Base-by-base conservation (phyloP, 2,329 filamentous ascomycete species). In the Xylariaceae sp. region DNA sequence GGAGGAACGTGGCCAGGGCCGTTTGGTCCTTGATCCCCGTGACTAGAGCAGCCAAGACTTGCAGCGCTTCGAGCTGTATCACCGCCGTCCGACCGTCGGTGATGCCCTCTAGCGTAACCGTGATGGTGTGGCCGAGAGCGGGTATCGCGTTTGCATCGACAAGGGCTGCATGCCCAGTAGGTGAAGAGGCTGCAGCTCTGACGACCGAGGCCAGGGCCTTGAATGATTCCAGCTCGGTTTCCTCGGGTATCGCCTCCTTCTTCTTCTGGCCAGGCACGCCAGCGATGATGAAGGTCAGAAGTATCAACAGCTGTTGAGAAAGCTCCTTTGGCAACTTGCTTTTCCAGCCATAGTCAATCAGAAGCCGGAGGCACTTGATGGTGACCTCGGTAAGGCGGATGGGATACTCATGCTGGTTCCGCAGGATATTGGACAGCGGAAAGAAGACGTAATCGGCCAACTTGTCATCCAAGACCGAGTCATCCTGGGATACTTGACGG, bases 401-500 rank as follows among this genome's bases (percentile, higher is more conserved):
- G 1, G 89, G 81, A 38, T 89, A 78, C 33, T 74, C 71, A 46
- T 84, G 77, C 50, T 86, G 83, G 46, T 81, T 75, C 42, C 87
- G 82, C 53, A 98, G 82, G 27, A 97, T 78, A 51, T 92, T 84
- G 1, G 87, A 88, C 0, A 98, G 69, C 0, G 92, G 92, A 47
- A 96, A 95, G 68, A 97, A 97, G 55, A 85, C 76, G 69, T 97
- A 98, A 66, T 96, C 89, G 11, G 89, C 88, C 13, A 97, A 68
- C 59, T 88, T 90, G 36, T 81, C 74, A 59, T 96, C 87, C 13
- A 97, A 61, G 1, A 68, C 65, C 2, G 66, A 58, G 3, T 67
- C 60, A 47, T 77, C 69, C 16, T 53, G 54, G 29, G 59, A 53
- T 18, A 66, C 51, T 51, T 71, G 71, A 21, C 58, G 56, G 31